Evolutionary conservation across 345 rosid genomes (phyloP), one percentile per base, ranked within the genome.

Genomic region (Hypericum perforatum): DNA sequence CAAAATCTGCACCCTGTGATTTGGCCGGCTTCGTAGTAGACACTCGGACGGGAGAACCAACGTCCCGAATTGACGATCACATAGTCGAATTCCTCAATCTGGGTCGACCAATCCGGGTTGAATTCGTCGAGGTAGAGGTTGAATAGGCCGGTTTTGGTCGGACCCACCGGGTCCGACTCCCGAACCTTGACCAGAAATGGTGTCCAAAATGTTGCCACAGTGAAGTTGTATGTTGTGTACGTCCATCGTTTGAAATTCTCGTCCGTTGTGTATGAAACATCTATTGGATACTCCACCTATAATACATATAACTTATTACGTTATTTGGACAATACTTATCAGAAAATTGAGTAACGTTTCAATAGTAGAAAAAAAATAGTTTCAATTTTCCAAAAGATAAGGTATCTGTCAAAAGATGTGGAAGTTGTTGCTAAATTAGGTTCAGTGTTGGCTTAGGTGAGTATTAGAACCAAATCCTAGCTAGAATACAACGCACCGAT

Each of bases 201-300:
- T 32, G 97, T 61, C 87, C 85, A 86, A 63, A 84, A 82, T 37
- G 67, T 49, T 2, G 94, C 82, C 0, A 86, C 45, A 0, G 91
- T 86, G 76, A 86, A 86, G 72, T 90, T 81, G 81, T 80, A 76
- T 14, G 77, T 62, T 51, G 72, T 62, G 74, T 90, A 90, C 14
- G 32, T 65, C 89, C 85, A 90, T 6, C 82, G 69, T 54, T 61
- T 90, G 85, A 84, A 82, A 7, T 63, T 37, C 12, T 84, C 84
- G 11, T 78, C 72, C 43, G 74, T 0, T 12, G 80, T 73, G 46
- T 36, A 54, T 2, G 97, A 90, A 38, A 57, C 76, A 54, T 90
- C 94, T 3, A 76, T 41, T 0, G 97, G 97, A 49, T 80, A 90
- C 45, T 77, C 94, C 43, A 84, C 77, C 95, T 90, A 76, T 32